Base-by-base conservation (phyloP, 2,329 filamentous ascomycete species). In the Arthrobotrys sinensis region DNA sequence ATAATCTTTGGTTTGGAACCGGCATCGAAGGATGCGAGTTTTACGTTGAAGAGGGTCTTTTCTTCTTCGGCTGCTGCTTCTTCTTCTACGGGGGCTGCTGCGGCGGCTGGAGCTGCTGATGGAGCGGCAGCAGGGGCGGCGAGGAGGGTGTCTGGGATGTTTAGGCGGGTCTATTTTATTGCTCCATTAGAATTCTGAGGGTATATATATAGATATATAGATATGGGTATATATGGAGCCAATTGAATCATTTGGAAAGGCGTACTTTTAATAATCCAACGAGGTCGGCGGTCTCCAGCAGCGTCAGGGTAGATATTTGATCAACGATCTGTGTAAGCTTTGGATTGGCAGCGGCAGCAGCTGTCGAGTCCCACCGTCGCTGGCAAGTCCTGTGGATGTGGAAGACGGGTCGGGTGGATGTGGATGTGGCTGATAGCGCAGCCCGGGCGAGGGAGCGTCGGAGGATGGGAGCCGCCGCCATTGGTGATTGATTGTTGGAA, bases 31-130 rank as follows among this genome's bases (percentile, higher is more conserved):
- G 91, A 92, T 85, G 93, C 89, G 80, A 99, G 91, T 88, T 97
- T 98, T 81, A 99, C 86, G 85, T 92, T 97, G 89, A 99, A 99
- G 80, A 99, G 89, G 3, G 95, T 98, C 90, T 98, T 97, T 85
- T 96, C 93, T 82, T 94, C 91, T 45, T 91, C 92, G 1, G 93
- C 93, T 40, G 95, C 94, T 0, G 93, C 93, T 78, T 96, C 94
- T 84, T 97, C 93, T 81, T 92, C 92, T 85, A 94, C 90, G 21
- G 87, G 89, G 14, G 92, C 89, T 19, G 91, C 88, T 11, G 90
- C 88, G 4, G 90, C 87, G 8, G 87, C n/a, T n/a, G n/a, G 87
- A 43, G 89, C 88, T 57, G 88, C 88, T 34, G 90, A 87, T 55
- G 89, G 87, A 69, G 89, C 91, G 68, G 91, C 91, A 80, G 92